Conservation (phyloP, 2,329 filamentous ascomycete species). For the Calonectria pseudoturangicola region DNA sequence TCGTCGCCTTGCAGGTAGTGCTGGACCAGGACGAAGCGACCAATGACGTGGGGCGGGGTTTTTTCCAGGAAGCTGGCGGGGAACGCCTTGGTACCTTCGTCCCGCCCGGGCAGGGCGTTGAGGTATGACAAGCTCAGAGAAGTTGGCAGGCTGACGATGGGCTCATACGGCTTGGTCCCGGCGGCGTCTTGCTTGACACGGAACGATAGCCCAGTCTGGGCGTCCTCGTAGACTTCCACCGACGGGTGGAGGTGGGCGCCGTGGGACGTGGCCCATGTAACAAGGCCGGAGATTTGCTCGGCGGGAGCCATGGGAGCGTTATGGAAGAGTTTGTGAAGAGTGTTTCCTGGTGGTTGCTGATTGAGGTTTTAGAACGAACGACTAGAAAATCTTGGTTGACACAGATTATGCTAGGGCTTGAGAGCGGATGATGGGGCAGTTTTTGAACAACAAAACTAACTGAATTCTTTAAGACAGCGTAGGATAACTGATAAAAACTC, state of each 20-base stretch:
- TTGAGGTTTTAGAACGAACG: conserved; percentile 25
- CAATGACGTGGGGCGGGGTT: conserved; percentile 75
- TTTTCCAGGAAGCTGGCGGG: conserved; percentile 69
- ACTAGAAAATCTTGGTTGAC: conserved; percentile 17
- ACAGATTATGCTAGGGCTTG: conserved; percentile 4
- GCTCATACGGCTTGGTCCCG: conserved; percentile 60
- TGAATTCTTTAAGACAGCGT: not conserved
- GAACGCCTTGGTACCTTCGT: conserved; percentile 59
- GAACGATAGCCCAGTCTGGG: conserved; percentile 72
- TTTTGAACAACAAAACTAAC: not conserved
- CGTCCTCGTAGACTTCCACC: conserved; percentile 72
- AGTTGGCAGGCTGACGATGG: conserved; percentile 72
- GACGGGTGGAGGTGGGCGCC: conserved; percentile 70
- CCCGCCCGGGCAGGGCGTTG: conserved; percentile 65
- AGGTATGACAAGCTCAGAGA: conserved; percentile 74
- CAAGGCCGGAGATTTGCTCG: conserved; percentile 59
- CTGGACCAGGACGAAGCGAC: conserved; percentile 81
- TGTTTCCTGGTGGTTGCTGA: not conserved
- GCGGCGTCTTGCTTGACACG: conserved; percentile 63
- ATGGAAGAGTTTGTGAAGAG: not conserved
- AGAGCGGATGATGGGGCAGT: not conserved
- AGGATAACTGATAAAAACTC: not conserved
- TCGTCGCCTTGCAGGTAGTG: conserved; percentile 75
- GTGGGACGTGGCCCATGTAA: conserved; percentile 68
- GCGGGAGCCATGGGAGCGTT: conserved; percentile 39